A percentile compares a stretch with the other conserved stretches of the same genome.
These are phyloP conservation scores for Pythium sp. DNA, from an alignment of 352 stramenopile species.

Conservation along the genomic window DNA sequence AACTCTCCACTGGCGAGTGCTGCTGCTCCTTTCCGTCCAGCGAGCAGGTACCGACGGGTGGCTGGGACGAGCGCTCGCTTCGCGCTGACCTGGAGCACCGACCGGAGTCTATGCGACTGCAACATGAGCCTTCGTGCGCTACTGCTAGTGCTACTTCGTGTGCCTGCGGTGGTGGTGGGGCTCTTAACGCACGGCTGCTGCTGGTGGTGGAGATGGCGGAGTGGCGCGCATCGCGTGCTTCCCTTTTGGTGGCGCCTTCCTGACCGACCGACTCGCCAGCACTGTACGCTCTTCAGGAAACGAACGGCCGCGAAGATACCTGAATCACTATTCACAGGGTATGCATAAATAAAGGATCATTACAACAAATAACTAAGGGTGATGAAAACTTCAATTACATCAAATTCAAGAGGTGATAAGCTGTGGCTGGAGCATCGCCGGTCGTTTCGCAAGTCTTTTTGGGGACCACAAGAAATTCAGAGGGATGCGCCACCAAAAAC, in stretches of 20 bases:
- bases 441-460: constrained; percentile 9
- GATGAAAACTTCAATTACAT: neutral
- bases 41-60: constrained; percentile 7
- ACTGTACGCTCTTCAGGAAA: constrained; percentile 5
- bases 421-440: neutral
- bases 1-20: neutral
- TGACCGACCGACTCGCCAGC: neutral
- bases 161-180: neutral
- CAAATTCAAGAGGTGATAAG: neutral
- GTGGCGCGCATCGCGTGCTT: constrained; percentile 2
- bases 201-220: constrained; percentile 1
- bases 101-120: constrained; percentile 8
- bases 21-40: neutral
- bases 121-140: constrained; percentile 6
- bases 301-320: neutral
- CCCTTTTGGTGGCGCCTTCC: constrained; percentile 1
- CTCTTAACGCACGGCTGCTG: neutral
- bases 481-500: neutral
- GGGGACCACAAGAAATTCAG: constrained; percentile 11
- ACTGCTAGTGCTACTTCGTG: neutral
- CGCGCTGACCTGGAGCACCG: constrained; percentile 11
- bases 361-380: neutral
- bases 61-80: constrained; percentile 2
- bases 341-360: neutral
- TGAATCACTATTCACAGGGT: neutral